A percentile compares a stretch with the other conserved stretches of the same genome.
These are phyloP conservation scores for Stromatinia cepivora DNA, from an alignment of 2,329 filamentous ascomycete genomes.

Conservation along the genomic window DNA sequence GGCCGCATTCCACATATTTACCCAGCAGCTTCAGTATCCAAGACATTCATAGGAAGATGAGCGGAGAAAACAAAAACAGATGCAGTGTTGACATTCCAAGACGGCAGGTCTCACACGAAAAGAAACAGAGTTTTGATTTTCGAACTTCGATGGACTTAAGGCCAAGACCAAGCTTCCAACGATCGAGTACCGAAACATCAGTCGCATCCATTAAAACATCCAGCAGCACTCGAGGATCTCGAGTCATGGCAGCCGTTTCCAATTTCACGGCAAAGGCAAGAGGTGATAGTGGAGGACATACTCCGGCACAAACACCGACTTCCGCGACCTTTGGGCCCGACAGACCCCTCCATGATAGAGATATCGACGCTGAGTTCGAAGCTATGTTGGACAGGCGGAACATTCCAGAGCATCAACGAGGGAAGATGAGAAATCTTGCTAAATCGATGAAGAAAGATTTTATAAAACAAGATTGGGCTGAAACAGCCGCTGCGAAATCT, in stretches of 20 bases:
- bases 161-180: slow-evolving; percentile 34
- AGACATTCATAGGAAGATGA: slow-evolving; percentile 38
- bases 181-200: slow-evolving; percentile 33
- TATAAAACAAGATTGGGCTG: slow-evolving; percentile 82
- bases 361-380: slow-evolving; percentile 59
- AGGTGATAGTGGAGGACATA: slow-evolving; percentile 18
- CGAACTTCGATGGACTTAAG: slow-evolving; percentile 15
- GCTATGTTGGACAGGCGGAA: slow-evolving; percentile 79
- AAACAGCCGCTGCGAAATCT: slow-evolving; percentile 54
- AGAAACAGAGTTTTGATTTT: slow-evolving; percentile 13
- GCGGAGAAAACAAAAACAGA: slow-evolving; percentile 33
- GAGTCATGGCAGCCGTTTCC: slow-evolving; percentile 65
- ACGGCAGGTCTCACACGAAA: slow-evolving; percentile 31
- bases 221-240: slow-evolving; percentile 50
- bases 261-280: slow-evolving; percentile 57
- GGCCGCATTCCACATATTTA: slow-evolving; percentile 40
- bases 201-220: slow-evolving; percentile 38
- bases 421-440: slow-evolving; percentile 90
- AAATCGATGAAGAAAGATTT: slow-evolving; percentile 94
- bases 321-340: slow-evolving; percentile 20
- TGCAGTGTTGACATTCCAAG: slow-evolving; percentile 36
- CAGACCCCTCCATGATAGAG: slow-evolving; percentile 49
- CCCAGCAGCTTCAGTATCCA: slow-evolving; percentile 41
- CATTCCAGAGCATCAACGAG: slow-evolving; percentile 88
- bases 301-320: slow-evolving; percentile 37